Evolutionary conservation across 495 filamentous ascomycete species (phyloP), one percentile per base, ranked within the genome.

Genomic region (Lepraria neglecta): DNA sequence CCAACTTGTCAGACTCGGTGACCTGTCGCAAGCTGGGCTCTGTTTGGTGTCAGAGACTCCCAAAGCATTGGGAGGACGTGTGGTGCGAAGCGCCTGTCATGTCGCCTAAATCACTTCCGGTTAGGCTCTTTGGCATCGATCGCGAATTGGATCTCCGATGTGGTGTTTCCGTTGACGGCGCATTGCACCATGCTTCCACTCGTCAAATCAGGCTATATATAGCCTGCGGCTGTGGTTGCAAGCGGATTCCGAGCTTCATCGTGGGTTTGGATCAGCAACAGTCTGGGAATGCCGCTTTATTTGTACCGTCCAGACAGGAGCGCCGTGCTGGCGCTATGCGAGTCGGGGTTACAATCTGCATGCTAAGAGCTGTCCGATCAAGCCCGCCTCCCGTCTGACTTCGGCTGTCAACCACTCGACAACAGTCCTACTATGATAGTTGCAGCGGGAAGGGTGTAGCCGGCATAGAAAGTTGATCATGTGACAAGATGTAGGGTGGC

Each of bases 381-480:
- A 56, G 21, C 42, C 59, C 59, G 42, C 48, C 28, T 47, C 59
- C 52, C 42, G 44, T 48, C 27, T 45, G 59, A 35, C 54, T 24
- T 45, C 54, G 6, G 54, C 14, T 57, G 33, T 6, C 43, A 56
- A n/a, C 40, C 42, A 52, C 42, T 52, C 53, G 50, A 56, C 59
- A 46, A 51, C 28, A 40, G 42, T 56, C 51, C 15, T 43, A 19
- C 15, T 56, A 48, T 30, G 33, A 46, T 56, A 61, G 59, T 46
- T 56, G 60, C 59, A 63, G 60, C 61, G 60, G 64, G 64, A 61
- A 66, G 64, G 60, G 55, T 59, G 52, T 42, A 64, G 60, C 67
- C 65, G 65, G 31, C 42, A 59, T 56, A 58, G 42, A 44, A 46
- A 65, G 58, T 65, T 61, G 53, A 64, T 69, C 67, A 69, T 69